phyloP scores from a whole-genome alignment of 306 rosid species.

The Castanea mollissima region DNA sequence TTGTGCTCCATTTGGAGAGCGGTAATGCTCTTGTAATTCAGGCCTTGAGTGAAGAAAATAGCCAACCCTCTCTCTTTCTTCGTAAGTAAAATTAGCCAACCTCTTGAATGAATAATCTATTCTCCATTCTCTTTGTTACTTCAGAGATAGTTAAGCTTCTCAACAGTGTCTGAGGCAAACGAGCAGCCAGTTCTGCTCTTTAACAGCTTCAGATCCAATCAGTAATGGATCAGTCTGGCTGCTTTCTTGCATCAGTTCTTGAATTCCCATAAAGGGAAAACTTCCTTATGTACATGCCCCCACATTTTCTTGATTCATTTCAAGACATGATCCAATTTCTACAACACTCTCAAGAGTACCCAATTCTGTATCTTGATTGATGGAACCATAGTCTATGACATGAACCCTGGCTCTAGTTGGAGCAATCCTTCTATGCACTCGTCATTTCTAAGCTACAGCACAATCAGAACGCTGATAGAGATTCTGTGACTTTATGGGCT shows the following conservation, averaged over 20 bases:
- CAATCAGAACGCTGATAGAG: too few species aligned
- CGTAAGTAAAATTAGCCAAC: slow-evolving; percentile 3
- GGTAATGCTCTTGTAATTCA: slow-evolving; percentile 30
- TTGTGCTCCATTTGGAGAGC: slow-evolving; percentile 6
- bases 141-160: slow-evolving; percentile 35
- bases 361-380: slow-evolving; percentile 6
- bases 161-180: slow-evolving; percentile 37
- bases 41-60: slow-evolving; percentile 48
- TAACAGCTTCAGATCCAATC: slow-evolving; percentile 69
- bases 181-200: slow-evolving; percentile 39
- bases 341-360: background rate
- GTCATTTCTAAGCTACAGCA: slow-evolving; percentile 2
- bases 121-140: background rate
- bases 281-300: slow-evolving; percentile 7
- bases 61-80: slow-evolving; percentile 9
- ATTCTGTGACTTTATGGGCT: too few species aligned
- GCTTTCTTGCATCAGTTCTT: slow-evolving; percentile 60
- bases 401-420: slow-evolving; percentile 19
- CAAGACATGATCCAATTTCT: background rate
- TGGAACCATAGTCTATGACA: slow-evolving; percentile 17
- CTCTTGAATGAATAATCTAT: slow-evolving; percentile 43
- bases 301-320: slow-evolving; percentile 10
- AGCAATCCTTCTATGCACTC: slow-evolving; percentile 27
- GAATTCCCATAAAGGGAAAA: slow-evolving; percentile 33
- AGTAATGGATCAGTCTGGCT: slow-evolving; percentile 54